Conservation (phyloP, 495 filamentous ascomycete species). For the Aspergillus nanangensis region DNA sequence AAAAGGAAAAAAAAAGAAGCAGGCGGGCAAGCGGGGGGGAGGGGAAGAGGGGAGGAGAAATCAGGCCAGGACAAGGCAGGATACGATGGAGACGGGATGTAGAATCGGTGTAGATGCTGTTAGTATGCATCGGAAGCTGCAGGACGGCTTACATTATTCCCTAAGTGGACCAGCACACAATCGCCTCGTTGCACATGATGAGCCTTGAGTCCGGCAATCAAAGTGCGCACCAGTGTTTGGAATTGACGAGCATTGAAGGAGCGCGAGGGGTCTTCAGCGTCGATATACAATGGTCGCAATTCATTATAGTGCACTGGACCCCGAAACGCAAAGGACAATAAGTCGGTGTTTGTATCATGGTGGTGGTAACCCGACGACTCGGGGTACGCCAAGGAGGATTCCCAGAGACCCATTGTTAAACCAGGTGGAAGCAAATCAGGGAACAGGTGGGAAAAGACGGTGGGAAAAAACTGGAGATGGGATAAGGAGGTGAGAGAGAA, state of each 20-base stretch:
- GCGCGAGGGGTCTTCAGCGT: constrained; percentile 49
- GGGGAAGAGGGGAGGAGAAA: constrained; percentile 1
- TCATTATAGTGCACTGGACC: constrained; percentile 30
- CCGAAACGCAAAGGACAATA: constrained; percentile 38
- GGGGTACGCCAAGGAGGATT: constrained; percentile 21
- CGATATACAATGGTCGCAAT: constrained; percentile 48
- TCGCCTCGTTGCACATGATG: constrained; percentile 52
- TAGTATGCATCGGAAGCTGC: neutral
- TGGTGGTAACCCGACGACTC: constrained; percentile 15
- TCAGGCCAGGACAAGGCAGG: constrained; percentile 1
- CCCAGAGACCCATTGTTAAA: constrained; percentile 30
- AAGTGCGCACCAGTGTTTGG: constrained; percentile 40
- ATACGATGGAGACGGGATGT: neutral
- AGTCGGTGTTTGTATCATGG: constrained; percentile 37
- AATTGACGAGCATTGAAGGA: constrained; percentile 51
- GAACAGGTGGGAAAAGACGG: neutral
- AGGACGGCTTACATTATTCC: constrained; percentile 49
- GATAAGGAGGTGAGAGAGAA: neutral
- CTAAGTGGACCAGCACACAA: constrained; percentile 56
- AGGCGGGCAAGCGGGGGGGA: neutral
- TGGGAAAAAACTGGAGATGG: neutral
- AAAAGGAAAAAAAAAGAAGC: constrained; percentile 6
- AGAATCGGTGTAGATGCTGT: constrained; percentile 10
- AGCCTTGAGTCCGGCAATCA: constrained; percentile 52
- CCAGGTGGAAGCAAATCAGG: neutral